Evolutionary conservation across 345 rosid genomes (phyloP).

Genomic region (Citrus medica): DNA sequence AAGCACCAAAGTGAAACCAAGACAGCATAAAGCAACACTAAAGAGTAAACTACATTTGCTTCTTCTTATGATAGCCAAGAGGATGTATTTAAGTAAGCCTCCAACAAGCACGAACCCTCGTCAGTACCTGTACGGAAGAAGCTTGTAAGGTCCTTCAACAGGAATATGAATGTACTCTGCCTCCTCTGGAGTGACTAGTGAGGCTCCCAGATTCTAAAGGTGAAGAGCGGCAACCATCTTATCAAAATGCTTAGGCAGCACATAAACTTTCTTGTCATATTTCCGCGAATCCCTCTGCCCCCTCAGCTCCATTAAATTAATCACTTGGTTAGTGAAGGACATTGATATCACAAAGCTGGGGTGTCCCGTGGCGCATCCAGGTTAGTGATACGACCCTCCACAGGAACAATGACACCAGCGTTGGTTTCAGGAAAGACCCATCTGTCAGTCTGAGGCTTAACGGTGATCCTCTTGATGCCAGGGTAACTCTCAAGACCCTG

Average conservation of each 20-base stretch:
- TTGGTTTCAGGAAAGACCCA: conserved; percentile 53
- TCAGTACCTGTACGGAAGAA: conserved; percentile 59
- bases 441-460: not conserved
- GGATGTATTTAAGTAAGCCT: too few relatives aligned
- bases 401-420: conserved; percentile 55
- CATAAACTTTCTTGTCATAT: conserved; percentile 67
- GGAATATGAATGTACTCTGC: conserved; percentile 67
- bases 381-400: conserved; percentile 67
- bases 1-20: too few relatives aligned
- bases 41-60: not conserved
- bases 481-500: not conserved
- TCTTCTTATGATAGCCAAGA: not conserved
- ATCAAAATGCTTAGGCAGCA: conserved; percentile 68
- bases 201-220: conserved; percentile 31
- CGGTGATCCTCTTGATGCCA: not conserved
- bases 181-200: conserved; percentile 20
- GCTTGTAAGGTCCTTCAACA: conserved; percentile 71
- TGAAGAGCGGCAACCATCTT: conserved; percentile 76
- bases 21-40: not conserved
- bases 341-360: conserved; percentile 79
- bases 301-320: conserved; percentile 70
- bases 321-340: conserved; percentile 76
- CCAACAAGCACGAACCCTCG: too few relatives aligned
- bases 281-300: conserved; percentile 46
- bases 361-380: conserved; percentile 77